Percentiles rank a stretch among this genome's conserved stretches.
Evolutionary conservation across 164 flowering plant species (phyloP).

Genomic region (Tinospora cordifolia): DNA sequence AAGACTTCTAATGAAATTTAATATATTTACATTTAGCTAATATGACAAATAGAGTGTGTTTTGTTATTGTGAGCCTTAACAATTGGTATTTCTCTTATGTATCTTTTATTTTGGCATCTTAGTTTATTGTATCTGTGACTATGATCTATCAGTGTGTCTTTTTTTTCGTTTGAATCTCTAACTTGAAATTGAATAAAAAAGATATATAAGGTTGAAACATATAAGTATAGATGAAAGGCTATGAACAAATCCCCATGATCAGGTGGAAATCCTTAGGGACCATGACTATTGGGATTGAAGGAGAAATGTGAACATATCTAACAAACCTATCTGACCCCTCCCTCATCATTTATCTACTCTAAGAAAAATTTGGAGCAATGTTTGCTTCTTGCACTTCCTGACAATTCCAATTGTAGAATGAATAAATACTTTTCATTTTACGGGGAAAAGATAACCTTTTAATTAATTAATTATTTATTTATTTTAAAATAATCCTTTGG

Average conservation of each 20-base stretch:
- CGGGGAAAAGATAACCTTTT: background rate
- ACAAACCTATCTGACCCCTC: slow-evolving; percentile 16
- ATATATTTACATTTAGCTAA: too few species aligned
- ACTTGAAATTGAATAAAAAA: background rate
- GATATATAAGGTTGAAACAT: background rate
- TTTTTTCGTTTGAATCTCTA: too few species aligned
- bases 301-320: slow-evolving; percentile 29
- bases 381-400: background rate
- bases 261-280: slow-evolving; percentile 22
- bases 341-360: background rate
- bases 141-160: too few species aligned
- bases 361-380: background rate
- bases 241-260: slow-evolving; percentile 12
- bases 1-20: too few species aligned
- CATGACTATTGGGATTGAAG: slow-evolving; percentile 33
- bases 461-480: too few species aligned
- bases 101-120: too few species aligned
- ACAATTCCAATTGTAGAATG: slow-evolving; percentile 15
- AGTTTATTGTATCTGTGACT: too few species aligned
- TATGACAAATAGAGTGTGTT: too few species aligned
- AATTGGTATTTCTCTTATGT: too few species aligned
- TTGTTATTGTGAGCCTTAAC: too few species aligned
- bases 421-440: background rate
- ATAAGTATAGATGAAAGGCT: background rate
- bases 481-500: background rate